Percentiles rank a stretch among this genome's conserved stretches.
phyloP scores from a whole-genome alignment of 2,329 filamentous ascomycete genomes.

The Zymoseptoria crescenta region DNA sequence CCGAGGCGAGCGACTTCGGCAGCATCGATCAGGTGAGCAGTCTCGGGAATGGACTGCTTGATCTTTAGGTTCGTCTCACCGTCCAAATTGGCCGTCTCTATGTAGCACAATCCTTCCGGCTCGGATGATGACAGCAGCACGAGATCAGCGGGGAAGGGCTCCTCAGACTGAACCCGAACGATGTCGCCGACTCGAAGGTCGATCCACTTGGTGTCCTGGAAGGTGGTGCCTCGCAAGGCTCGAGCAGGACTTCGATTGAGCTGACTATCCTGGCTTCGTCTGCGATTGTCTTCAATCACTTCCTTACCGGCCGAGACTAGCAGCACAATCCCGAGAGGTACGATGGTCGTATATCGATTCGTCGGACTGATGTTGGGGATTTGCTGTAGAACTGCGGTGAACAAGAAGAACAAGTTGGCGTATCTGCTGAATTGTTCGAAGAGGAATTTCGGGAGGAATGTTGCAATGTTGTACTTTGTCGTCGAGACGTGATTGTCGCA shows the following conservation, averaged over 20 bases:
- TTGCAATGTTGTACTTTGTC: slow-evolving; percentile 89
- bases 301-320: slow-evolving; percentile 95
- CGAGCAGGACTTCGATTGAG: slow-evolving; percentile 82
- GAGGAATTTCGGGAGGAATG: slow-evolving; percentile 92
- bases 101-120: slow-evolving; percentile 95
- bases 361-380: slow-evolving; percentile 93
- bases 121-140: slow-evolving; percentile 91
- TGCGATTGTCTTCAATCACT: slow-evolving; percentile 83
- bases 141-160: slow-evolving; percentile 89
- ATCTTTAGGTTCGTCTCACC: slow-evolving; percentile 98
- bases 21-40: slow-evolving; percentile 75
- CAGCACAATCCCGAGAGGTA: slow-evolving; percentile 81
- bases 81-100: slow-evolving; percentile 95
- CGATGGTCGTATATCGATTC: slow-evolving; percentile 92
- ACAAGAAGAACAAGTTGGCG: slow-evolving; percentile 98
- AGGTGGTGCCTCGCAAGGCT: slow-evolving; percentile 73
- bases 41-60: slow-evolving; percentile 94
- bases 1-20: slow-evolving; percentile 77
- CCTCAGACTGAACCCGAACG: slow-evolving; percentile 84
- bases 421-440: slow-evolving; percentile 99
- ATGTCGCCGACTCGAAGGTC: slow-evolving; percentile 90
- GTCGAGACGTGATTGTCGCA: slow-evolving; percentile 96
- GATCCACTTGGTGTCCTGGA: slow-evolving; percentile 86
- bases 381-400: slow-evolving; percentile 89
- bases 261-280: slow-evolving; percentile 76